Evolutionary conservation across 1,284 basidiomycete species (phyloP).

Genomic region (Marasmius sp.): DNA sequence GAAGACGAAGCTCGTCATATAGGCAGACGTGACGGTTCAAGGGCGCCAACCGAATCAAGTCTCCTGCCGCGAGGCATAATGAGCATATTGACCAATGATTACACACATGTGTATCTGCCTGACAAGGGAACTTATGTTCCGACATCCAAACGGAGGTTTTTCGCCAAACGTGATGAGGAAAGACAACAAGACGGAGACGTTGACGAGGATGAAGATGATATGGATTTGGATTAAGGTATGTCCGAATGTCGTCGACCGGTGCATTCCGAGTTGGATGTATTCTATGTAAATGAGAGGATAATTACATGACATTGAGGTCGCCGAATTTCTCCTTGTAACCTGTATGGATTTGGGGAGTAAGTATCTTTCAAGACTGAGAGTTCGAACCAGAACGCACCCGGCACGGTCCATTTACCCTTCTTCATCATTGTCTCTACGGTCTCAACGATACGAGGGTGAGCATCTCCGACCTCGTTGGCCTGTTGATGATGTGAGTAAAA

Average conservation of each 20-base stretch:
- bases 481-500: conserved; percentile 28
- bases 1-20: background rate
- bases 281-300: conserved; percentile 18
- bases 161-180: background rate
- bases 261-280: background rate
- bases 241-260: background rate
- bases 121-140: background rate
- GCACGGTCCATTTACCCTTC: conserved; percentile 99
- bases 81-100: background rate
- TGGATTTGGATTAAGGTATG: background rate
- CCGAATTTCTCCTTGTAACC: conserved; percentile 95
- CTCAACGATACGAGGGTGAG: conserved; percentile 91
- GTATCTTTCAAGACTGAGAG: background rate
- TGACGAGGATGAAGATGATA: background rate
- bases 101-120: background rate
- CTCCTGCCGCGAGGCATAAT: background rate
- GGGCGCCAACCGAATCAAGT: background rate
- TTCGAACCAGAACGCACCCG: conserved; percentile 52
- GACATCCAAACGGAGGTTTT: background rate
- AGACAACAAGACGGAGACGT: background rate
- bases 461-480: conserved; percentile 89
- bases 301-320: conserved; percentile 86
- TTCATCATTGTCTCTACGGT: conserved; percentile 96
- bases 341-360: conserved; percentile 25
- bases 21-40: background rate